Evolutionary conservation across 2,329 filamentous ascomycete species (phyloP).

Genomic region (Didymellaceae sp.): DNA sequence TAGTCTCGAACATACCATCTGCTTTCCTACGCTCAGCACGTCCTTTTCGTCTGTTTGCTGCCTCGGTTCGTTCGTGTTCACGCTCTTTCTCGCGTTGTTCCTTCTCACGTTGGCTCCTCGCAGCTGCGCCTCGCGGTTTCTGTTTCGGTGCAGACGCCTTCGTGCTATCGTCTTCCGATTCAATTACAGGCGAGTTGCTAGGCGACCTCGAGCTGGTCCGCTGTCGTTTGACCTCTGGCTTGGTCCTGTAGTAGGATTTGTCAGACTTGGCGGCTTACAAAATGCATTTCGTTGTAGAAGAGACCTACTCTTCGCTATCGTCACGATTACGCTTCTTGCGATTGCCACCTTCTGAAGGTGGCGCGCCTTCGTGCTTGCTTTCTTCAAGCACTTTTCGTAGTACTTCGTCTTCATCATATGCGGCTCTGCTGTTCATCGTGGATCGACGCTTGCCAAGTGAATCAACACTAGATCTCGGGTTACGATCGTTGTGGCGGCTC

Average conservation of each 20-base stretch:
- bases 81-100: slow-evolving; percentile 70
- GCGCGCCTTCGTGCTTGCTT: slow-evolving; percentile 80
- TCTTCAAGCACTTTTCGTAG: slow-evolving; percentile 90
- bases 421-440: slow-evolving; percentile 96
- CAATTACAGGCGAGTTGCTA: slow-evolving; percentile 60
- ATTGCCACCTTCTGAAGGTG: slow-evolving; percentile 60
- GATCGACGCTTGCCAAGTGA: slow-evolving; percentile 82
- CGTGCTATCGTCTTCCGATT: slow-evolving; percentile 73
- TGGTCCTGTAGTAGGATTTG: slow-evolving; percentile 63
- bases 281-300: slow-evolving; percentile 15
- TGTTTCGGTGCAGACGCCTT: slow-evolving; percentile 52
- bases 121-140: slow-evolving; percentile 55
- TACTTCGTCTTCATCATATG: slow-evolving; percentile 93
- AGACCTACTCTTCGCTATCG: slow-evolving; percentile 89
- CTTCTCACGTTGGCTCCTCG: slow-evolving; percentile 63
- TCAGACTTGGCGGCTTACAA: slow-evolving; percentile 27
- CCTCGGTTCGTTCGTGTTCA: slow-evolving; percentile 75
- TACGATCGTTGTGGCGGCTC: slow-evolving; percentile 53
- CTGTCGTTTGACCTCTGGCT: slow-evolving; percentile 76
- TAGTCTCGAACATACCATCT: slow-evolving; percentile 66
- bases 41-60: slow-evolving; percentile 79
- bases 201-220: slow-evolving; percentile 67
- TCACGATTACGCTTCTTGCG: slow-evolving; percentile 85
- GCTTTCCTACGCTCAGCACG: slow-evolving; percentile 79
- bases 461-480: slow-evolving; percentile 61